These are phyloP conservation scores for Schizopora paradoxa DNA, from an alignment of 1,284 basidiomycete genomes.

Conservation along the genomic window DNA sequence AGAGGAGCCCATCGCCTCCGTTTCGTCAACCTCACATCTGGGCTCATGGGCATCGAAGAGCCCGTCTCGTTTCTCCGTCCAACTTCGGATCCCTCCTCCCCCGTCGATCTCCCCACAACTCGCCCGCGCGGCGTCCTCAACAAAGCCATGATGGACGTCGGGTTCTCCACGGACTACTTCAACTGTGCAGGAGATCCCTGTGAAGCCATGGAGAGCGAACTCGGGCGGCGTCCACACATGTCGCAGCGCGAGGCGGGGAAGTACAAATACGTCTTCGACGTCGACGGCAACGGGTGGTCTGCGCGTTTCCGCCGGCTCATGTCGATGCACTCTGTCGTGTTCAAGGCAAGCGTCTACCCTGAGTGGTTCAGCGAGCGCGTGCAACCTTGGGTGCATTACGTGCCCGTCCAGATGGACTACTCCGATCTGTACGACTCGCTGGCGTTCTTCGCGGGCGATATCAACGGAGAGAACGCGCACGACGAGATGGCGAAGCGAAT, in stretches of 20 bases:
- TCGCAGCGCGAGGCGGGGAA: conserved; percentile 36
- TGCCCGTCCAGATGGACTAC: conserved; percentile 34
- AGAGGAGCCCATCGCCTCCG: conserved; percentile 41
- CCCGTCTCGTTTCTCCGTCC: conserved; percentile 25
- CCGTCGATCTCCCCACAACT: conserved; percentile 39
- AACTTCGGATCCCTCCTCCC: conserved; percentile 20
- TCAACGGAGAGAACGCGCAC: conserved; percentile 40
- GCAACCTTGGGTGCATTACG: conserved; percentile 34
- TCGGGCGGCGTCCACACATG: too few relatives aligned
- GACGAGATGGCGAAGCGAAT: conserved; percentile 53
- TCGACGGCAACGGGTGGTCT: conserved; percentile 70
- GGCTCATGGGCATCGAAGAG: too few relatives aligned
- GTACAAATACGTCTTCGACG: conserved; percentile 64
- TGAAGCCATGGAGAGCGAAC: conserved; percentile 36
- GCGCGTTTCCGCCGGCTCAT: conserved; percentile 64
- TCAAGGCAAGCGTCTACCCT: conserved; percentile 32
- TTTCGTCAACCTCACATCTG: conserved; percentile 31
- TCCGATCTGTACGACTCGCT: conserved; percentile 30
- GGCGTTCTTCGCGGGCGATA: conserved; percentile 34
- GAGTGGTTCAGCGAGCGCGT: conserved; percentile 17
- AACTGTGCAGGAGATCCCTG: conserved; percentile 43
- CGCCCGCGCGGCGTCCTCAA: conserved; percentile 38
- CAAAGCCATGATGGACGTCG: conserved; percentile 49
- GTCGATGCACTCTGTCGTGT: conserved; percentile 48
- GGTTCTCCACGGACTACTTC: conserved; percentile 41